Base-by-base conservation (phyloP, 371 early-diverging fungal species). In the Haplosporangium sp. region DNA sequence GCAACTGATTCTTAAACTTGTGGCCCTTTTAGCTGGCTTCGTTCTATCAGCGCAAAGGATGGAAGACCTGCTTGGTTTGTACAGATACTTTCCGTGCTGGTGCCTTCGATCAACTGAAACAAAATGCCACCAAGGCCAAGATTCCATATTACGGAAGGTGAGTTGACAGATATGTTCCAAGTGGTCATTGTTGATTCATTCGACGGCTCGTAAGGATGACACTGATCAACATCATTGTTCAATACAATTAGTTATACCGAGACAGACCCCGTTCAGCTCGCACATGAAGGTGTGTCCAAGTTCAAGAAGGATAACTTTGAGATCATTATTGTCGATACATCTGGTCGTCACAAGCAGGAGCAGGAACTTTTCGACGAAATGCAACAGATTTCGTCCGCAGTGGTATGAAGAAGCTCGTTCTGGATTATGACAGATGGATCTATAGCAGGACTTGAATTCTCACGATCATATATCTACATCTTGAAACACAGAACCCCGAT, bases 61-160 rank as follows among this genome's bases (percentile, higher is more conserved):
- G 95, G 91, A 99, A 98, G 80, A 94, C 94, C 0, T 96, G 96
- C 13, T 84, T 99, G 54, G 99, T 99, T 4, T 99, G 99, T 84
- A 96, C 99, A 5, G 99, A 99, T 84, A 99, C 99, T 7, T 99
- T 99, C 84, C 95, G 99, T 84, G 99, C 99, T 57, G 99, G 99
- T 85, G 99, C 99, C 7, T 99, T 98, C 84, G 99, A 99, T 86
- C 99, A 99, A 86, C 89, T 99, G 68, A 98, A 96, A 83, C 99
- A 99, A 80, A 99, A 99, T 80, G 99, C 99, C 6, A 92, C 96
- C 29, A 96, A 97, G 76, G 99, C 99, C 21, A 97, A 98, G 74
- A 96, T 99, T 50, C 99, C 99, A 53, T 99, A 93, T 83, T 99
- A 94, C 83, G 99, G 98, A 69, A 90, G 90, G 88, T 86, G 65